Evolutionary conservation across 2,329 filamentous ascomycete genomes (phyloP).

Genomic region (Nigrospora sphaerica): DNA sequence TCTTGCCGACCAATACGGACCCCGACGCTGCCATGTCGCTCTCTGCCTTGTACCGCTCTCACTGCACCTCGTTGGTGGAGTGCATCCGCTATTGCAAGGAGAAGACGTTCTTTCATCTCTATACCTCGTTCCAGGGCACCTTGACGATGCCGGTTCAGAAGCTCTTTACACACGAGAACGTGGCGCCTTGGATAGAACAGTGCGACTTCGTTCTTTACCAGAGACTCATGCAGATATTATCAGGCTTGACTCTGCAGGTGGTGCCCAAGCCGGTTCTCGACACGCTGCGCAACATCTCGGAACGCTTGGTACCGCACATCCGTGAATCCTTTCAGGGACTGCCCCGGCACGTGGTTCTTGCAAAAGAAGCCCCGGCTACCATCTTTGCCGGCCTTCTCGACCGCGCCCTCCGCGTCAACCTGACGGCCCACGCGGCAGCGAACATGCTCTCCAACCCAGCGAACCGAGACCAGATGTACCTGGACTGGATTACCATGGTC

Average conservation of each 20-base stretch:
- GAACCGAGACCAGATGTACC: slow-evolving; percentile 91
- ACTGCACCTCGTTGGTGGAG: slow-evolving; percentile 92
- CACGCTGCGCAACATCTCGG: slow-evolving; percentile 80
- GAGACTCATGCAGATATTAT: slow-evolving; percentile 89
- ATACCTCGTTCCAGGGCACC: slow-evolving; percentile 91
- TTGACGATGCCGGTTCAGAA: slow-evolving; percentile 96
- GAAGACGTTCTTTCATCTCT: slow-evolving; percentile 92
- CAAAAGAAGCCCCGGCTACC: slow-evolving; percentile 81
- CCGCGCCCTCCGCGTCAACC: slow-evolving; percentile 83
- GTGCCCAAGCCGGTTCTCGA: slow-evolving; percentile 83
- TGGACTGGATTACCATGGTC: slow-evolving; percentile 73
- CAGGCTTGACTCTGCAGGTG: slow-evolving; percentile 82
- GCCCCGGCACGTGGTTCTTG: slow-evolving; percentile 76
- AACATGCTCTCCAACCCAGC: slow-evolving; percentile 86
- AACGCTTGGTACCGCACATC: slow-evolving; percentile 73
- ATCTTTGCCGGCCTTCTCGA: slow-evolving; percentile 83
- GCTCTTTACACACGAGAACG: slow-evolving; percentile 70
- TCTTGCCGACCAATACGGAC: slow-evolving; percentile 76
- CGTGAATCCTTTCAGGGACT: slow-evolving; percentile 78
- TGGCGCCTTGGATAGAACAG: slow-evolving; percentile 90
- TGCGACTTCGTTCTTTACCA: slow-evolving; percentile 96
- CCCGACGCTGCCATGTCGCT: slow-evolving; percentile 80
- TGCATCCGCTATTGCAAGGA: slow-evolving; percentile 94
- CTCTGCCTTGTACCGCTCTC: slow-evolving; percentile 81
- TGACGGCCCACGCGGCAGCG: slow-evolving; percentile 87